Evolutionary conservation across 257 asterid genomes (phyloP).

Genomic region (Ilex asprella): DNA sequence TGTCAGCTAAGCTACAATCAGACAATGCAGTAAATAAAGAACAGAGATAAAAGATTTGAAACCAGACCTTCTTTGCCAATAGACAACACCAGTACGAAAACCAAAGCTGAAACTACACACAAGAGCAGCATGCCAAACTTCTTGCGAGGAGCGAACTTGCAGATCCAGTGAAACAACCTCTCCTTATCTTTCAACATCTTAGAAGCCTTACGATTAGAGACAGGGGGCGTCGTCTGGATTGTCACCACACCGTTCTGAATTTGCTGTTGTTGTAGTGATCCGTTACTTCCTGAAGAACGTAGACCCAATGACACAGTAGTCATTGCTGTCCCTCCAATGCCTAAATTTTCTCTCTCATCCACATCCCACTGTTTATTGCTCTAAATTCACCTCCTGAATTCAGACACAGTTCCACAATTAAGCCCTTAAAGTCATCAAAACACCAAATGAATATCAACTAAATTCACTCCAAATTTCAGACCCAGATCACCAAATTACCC

Average conservation of each 20-base stretch:
- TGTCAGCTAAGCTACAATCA: neutral
- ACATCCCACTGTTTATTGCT: slow-evolving; percentile 16
- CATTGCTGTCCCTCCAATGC: slow-evolving; percentile 60
- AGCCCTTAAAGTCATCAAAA: slow-evolving; percentile 5
- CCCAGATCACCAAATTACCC: slow-evolving; percentile 6
- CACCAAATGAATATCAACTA: neutral
- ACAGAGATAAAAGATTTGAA: slow-evolving; percentile 6
- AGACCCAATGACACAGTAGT: slow-evolving; percentile 90
- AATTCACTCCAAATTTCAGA: neutral
- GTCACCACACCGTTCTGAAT: slow-evolving; percentile 52
- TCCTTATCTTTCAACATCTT: slow-evolving; percentile 92
- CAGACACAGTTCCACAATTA: slow-evolving; percentile 1
- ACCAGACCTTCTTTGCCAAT: slow-evolving; percentile 84
- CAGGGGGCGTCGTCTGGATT: slow-evolving; percentile 49
- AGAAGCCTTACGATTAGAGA: slow-evolving; percentile 45
- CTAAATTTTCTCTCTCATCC: slow-evolving; percentile 41
- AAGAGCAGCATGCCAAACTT: slow-evolving; percentile 85
- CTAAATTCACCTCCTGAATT: neutral
- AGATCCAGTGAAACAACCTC: slow-evolving; percentile 62
- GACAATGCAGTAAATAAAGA: neutral
- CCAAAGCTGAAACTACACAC: slow-evolving; percentile 61
- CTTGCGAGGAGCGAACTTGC: slow-evolving; percentile 78
- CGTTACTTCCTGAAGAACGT: slow-evolving; percentile 97
- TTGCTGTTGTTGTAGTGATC: slow-evolving; percentile 67
- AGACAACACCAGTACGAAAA: slow-evolving; percentile 64